Conservation (phyloP, 1,284 basidiomycete genomes). For the Mycena sp. region DNA sequence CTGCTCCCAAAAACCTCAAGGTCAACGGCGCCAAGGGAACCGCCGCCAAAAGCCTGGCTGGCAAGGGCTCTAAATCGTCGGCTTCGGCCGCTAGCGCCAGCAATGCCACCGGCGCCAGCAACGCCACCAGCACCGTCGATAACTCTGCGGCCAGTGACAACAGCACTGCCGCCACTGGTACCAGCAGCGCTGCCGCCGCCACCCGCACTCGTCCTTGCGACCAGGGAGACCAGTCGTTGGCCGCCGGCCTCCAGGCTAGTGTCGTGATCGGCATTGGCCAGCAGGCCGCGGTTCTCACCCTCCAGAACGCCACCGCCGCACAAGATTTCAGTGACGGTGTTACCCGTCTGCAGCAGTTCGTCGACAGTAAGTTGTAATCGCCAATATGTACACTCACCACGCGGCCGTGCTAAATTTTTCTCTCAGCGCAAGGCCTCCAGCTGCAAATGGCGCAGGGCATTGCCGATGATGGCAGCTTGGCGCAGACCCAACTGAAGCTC, state of each 20-base stretch:
- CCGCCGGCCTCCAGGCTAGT: conserved; percentile 15
- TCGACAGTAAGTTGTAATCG: conserved; percentile 8
- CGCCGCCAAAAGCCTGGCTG: too few relatives aligned
- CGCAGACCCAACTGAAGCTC: conserved; percentile 24
- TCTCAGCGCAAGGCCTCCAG: conserved; percentile 17
- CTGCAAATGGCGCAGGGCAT: conserved; percentile 24
- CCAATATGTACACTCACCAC: too few relatives aligned
- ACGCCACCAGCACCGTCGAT: not conserved
- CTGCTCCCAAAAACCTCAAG: conserved; percentile 2
- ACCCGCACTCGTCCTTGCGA: conserved; percentile 27
- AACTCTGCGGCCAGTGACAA: conserved; percentile 7
- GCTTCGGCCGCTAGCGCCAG: not conserved
- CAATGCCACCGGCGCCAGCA: not conserved
- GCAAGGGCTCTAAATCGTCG: not conserved
- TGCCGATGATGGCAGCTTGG: conserved; percentile 25
- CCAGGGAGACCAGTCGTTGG: conserved; percentile 29
- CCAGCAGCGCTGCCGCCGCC: conserved; percentile 4
- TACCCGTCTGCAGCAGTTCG: conserved; percentile 23
- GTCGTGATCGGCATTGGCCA: conserved; percentile 11
- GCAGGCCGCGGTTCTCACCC: conserved; percentile 14
- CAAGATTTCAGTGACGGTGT: conserved; percentile 15
- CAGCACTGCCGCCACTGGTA: conserved; percentile 1
- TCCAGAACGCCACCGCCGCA: conserved; percentile 14
- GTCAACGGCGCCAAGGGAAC: too few relatives aligned
- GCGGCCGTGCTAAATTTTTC: too few relatives aligned